Percentiles rank a stretch among this genome's conserved stretches.
phyloP scores from a whole-genome alignment of 1,139 yeast genomes.

The Pichia sp. region DNA sequence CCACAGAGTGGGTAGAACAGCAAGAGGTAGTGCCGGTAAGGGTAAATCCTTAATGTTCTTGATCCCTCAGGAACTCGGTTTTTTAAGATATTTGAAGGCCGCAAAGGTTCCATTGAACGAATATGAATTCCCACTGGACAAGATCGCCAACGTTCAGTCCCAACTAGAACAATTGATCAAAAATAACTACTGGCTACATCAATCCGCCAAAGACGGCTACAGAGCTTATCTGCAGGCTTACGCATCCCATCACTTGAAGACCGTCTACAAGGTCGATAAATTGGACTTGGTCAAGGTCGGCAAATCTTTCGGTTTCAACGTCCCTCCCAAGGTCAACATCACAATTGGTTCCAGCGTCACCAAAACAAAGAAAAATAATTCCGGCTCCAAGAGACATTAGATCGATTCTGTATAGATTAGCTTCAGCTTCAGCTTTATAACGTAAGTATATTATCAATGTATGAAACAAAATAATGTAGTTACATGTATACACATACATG shows the following conservation, averaged over 20 bases:
- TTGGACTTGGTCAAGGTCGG: slow-evolving; percentile 93
- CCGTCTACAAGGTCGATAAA: slow-evolving; percentile 94
- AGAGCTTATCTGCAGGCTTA: slow-evolving; percentile 95
- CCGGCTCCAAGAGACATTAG: slow-evolving; percentile 9
- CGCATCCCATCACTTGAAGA: slow-evolving; percentile 91
- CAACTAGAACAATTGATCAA: slow-evolving; percentile 88
- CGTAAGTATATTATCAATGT: not conserved
- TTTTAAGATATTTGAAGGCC: slow-evolving; percentile 87
- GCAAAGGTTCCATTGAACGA: slow-evolving; percentile 97
- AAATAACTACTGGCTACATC: slow-evolving; percentile 90
- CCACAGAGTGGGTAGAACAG: slow-evolving; percentile 98
- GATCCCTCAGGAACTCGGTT: slow-evolving; percentile 91
- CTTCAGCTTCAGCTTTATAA: not conserved
- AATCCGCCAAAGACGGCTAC: slow-evolving; percentile 96
- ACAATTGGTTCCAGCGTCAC: slow-evolving; percentile 87
- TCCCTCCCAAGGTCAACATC: slow-evolving; percentile 95
- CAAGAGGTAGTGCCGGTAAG: slow-evolving; percentile 87
- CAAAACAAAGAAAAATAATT: slow-evolving; percentile 20
- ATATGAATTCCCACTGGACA: slow-evolving; percentile 89
- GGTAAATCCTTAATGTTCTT: slow-evolving; percentile 94
- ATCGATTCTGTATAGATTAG: not conserved
- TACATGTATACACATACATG: not conserved
- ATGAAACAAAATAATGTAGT: not conserved
- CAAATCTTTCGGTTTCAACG: slow-evolving; percentile 87
- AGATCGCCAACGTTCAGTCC: slow-evolving; percentile 92